Evolutionary conservation across 2,329 filamentous ascomycete genomes (phyloP).

Genomic region (Cryphonectria nitschkei): DNA sequence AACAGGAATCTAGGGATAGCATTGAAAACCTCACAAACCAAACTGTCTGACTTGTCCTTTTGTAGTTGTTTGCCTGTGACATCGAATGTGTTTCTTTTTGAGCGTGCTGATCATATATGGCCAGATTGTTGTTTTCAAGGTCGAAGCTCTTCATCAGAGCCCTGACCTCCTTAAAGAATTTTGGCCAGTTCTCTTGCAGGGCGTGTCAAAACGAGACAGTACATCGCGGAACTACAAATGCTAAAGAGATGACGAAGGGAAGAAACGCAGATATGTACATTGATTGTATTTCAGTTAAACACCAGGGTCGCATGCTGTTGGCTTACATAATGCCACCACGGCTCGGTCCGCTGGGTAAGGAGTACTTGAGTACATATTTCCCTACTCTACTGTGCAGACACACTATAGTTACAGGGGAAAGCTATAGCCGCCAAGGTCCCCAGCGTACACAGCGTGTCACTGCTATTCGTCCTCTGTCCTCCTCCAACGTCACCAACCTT

Average conservation of each 20-base stretch:
- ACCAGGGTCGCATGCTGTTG: too few relatives aligned
- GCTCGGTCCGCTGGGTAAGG: constrained; percentile 1
- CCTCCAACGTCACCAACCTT: neutral
- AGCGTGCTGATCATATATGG: neutral
- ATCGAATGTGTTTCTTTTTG: neutral
- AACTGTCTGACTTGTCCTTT: neutral
- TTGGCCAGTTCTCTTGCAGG: neutral
- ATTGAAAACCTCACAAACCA: constrained; percentile 19
- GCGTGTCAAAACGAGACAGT: neutral
- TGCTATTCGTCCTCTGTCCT: neutral
- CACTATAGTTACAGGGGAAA: neutral
- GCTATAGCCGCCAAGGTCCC: constrained; percentile 15
- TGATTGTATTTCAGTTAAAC: too few relatives aligned
- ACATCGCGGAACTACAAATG: neutral
- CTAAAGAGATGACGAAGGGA: neutral
- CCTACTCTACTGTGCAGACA: neutral
- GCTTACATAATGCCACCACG: neutral
- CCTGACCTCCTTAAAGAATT: too few relatives aligned
- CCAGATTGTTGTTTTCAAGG: neutral
- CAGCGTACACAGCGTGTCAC: neutral
- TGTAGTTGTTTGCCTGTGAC: neutral
- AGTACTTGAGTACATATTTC: too few relatives aligned
- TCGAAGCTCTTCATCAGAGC: too few relatives aligned
- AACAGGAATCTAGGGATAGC: constrained; percentile 28
- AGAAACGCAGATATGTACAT: too few relatives aligned